Base-by-base conservation (phyloP, 1,284 basidiomycete species). In the Melampsora americana region DNA sequence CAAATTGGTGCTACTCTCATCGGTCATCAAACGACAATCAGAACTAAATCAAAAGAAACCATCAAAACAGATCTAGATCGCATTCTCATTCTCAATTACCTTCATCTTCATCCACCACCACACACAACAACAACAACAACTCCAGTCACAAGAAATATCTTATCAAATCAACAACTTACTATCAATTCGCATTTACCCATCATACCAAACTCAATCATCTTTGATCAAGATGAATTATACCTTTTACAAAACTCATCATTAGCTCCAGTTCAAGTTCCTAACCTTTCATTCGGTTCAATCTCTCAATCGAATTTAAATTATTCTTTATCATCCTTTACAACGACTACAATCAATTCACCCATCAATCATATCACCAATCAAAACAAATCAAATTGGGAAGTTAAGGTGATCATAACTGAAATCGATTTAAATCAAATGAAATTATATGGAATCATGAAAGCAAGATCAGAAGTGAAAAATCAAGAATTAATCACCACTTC, bases 351-450 rank as follows among this genome's bases (percentile, higher is more conserved):
- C 14, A n/a, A 5, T n/a, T n/a, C n/a, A 30, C 20, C 66, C 28
- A n/a, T 23, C 26, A 56, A 53, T 23, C 23, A 67, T 7, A 11
- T 48, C 18, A 7, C 23, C 3, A 28, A 30, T 23, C 32, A 30
- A n/a, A 42, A 71, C 14, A 20, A 59, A 5, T 46, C 60, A 32
- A 48, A 71, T 44, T 62, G 59, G 69, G 30, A 53, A 11, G 59
- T 71, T 39, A 62, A 30, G 3, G 69, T 71, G n/a, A 71, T 59
- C 23, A 64, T 71, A 59, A 71, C 69, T 16, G 39, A 71, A n/a
- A 44, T 59, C 5, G 53, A 69, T n/a, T 32, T 28, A 42, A 39
- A 28, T 2, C 48, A 59, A 12, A 46, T 44, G 3, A 64, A 71
- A 39, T 23, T 71, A 0, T 2, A 59, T 1, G 69, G 69, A 2